phyloP scores from a whole-genome alignment of 1,284 basidiomycete species.

The Cryptococcus amylolentus region DNA sequence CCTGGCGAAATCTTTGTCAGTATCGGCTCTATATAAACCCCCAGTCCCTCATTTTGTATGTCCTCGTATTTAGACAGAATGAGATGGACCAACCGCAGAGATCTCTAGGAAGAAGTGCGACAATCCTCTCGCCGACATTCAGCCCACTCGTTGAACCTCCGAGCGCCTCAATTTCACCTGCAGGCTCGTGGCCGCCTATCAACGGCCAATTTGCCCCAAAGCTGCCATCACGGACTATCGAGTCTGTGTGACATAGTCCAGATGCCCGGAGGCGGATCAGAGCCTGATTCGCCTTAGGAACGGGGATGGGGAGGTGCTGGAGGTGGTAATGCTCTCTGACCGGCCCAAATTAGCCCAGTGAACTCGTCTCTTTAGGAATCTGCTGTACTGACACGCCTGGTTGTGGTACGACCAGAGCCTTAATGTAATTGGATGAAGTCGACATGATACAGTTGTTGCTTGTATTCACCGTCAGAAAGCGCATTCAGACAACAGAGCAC shows the following conservation, averaged over 20 bases:
- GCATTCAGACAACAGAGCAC: too few relatives aligned
- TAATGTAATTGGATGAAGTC: conserved; percentile 1
- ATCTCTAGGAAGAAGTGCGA: conserved; percentile 15
- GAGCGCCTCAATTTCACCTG: conserved; percentile 22
- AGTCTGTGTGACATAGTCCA: conserved; percentile 28
- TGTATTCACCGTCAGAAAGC: too few relatives aligned
- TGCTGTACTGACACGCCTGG: conserved; percentile 8
- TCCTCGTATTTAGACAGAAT: not conserved
- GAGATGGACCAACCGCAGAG: conserved; percentile 15
- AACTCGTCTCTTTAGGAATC: not conserved
- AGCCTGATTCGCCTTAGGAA: conserved; percentile 8
- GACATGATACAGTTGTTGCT: not conserved
- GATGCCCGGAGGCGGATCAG: conserved; percentile 23
- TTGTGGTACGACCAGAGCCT: conserved; percentile 7
- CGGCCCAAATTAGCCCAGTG: not conserved
- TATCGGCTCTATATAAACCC: not conserved
- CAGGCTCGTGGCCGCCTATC: conserved; percentile 28
- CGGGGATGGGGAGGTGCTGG: conserved; percentile 14
- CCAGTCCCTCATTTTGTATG: not conserved
- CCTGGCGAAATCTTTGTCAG: conserved; percentile 3
- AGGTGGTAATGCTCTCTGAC: conserved; percentile 17
- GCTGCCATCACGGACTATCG: conserved; percentile 18
- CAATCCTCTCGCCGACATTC: conserved; percentile 22
- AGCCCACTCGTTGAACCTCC: conserved; percentile 14
- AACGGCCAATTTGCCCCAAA: conserved; percentile 16